These are phyloP conservation scores for Taphrina deformans DNA, from an alignment of 1,139 yeast species.

Conservation along the genomic window DNA sequence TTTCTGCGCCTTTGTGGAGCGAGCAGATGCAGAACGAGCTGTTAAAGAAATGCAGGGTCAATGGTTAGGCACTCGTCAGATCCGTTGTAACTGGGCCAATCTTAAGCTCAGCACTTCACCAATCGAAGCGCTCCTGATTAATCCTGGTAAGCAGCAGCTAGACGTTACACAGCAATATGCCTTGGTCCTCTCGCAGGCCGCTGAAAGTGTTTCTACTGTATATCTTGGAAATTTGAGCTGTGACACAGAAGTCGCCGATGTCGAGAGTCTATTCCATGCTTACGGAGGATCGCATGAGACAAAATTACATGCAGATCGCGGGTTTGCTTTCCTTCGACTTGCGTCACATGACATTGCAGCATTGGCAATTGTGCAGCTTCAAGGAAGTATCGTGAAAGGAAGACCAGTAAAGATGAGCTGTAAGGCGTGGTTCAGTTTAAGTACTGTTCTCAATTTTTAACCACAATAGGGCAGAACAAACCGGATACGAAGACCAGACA, in stretches of 20 bases:
- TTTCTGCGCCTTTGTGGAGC: conserved; percentile 73
- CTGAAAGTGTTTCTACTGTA: conserved; percentile 61
- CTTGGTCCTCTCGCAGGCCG: conserved; percentile 10
- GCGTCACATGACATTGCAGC: conserved; percentile 89
- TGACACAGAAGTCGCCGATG: conserved; percentile 68
- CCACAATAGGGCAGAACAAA: not conserved
- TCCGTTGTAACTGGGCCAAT: conserved; percentile 87
- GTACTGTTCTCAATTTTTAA: not conserved
- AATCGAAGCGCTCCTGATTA: not conserved
- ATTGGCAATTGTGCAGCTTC: conserved; percentile 75
- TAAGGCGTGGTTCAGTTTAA: not conserved
- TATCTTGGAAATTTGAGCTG: conserved; percentile 84
- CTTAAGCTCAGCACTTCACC: conserved; percentile 50
- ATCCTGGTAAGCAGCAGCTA: not conserved
- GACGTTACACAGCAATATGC: not conserved
- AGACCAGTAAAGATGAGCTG: conserved; percentile 82
- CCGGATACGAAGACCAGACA: not conserved
- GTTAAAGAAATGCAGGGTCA: conserved; percentile 74
- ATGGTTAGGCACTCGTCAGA: conserved; percentile 67
- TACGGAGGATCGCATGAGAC: conserved; percentile 82
- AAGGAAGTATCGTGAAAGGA: conserved; percentile 74
- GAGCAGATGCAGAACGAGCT: conserved; percentile 72
- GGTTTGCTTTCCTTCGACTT: conserved; percentile 81
- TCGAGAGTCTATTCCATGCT: conserved; percentile 72
- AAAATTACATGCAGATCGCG: conserved; percentile 76